A percentile compares a stretch with the other conserved stretches of the same genome.
Evolutionary conservation across 2,329 filamentous ascomycete genomes (phyloP).

Genomic region (Botrytis tulipae): DNA sequence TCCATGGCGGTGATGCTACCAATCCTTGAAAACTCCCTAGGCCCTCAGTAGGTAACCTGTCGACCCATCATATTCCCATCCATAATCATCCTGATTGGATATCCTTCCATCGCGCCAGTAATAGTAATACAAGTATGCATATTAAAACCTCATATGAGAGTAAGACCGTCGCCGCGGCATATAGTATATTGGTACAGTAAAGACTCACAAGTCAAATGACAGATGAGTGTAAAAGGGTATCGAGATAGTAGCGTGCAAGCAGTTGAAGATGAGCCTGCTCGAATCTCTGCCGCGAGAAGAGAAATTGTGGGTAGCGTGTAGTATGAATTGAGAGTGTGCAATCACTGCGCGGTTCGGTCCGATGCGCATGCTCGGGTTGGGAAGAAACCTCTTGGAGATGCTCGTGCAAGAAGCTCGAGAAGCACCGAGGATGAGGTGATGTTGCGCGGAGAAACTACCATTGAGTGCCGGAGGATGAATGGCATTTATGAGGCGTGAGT

Average conservation of each 20-base stretch:
- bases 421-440: neutral
- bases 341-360: neutral
- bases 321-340: neutral
- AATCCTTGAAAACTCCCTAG: slow-evolving; percentile 4
- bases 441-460: neutral
- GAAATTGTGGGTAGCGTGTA: neutral
- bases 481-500: neutral
- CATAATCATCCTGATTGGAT: slow-evolving; percentile 5
- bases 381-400: neutral
- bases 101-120: slow-evolving; percentile 1
- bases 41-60: neutral
- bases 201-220: neutral
- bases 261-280: slow-evolving; percentile 13
- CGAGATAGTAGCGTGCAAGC: slow-evolving; percentile 6
- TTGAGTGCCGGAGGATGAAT: neutral
- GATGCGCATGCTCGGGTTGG: neutral
- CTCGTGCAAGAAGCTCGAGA: neutral
- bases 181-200: slow-evolving; percentile 5
- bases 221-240: slow-evolving; percentile 9
- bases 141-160: neutral
- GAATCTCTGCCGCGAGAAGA: slow-evolving; percentile 13
- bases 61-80: neutral
- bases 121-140: neutral
- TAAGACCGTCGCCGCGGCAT: neutral
- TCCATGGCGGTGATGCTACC: slow-evolving; percentile 15